A percentile compares a stretch with the other conserved stretches of the same genome.
phyloP scores from a whole-genome alignment of 1,284 basidiomycete species.

The Fistulina hepatica region DNA sequence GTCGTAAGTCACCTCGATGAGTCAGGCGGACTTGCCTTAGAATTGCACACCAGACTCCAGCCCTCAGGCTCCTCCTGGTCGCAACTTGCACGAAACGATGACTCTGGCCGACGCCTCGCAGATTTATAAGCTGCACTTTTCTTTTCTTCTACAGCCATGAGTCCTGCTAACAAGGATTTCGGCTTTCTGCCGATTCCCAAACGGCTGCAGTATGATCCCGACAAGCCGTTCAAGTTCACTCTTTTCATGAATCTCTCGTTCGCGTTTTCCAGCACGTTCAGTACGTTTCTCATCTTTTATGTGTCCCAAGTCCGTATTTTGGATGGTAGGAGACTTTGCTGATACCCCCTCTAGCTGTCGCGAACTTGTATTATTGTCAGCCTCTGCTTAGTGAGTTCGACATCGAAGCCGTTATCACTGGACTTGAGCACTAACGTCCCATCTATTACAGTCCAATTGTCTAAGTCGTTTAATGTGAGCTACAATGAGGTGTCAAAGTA shows the following conservation, averaged over 20 bases:
- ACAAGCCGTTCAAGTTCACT: constrained; percentile 49
- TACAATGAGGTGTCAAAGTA: constrained; percentile 50
- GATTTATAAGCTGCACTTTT: too few species aligned
- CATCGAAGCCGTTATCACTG: not conserved
- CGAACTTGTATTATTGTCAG: constrained; percentile 66
- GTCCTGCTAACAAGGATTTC: constrained; percentile 43
- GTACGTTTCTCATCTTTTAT: constrained; percentile 23
- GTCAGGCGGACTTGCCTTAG: too few species aligned
- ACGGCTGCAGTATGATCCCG: constrained; percentile 47
- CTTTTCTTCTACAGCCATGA: too few species aligned
- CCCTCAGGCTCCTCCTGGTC: too few species aligned
- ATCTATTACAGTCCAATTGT: constrained; percentile 36
- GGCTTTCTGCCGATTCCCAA: constrained; percentile 58
- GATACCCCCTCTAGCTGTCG: constrained; percentile 28
- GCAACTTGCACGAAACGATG: too few species aligned
- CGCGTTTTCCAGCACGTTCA: constrained; percentile 58
- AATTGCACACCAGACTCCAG: too few species aligned
- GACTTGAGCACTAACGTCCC: constrained; percentile 7
- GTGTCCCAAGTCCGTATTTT: not conserved
- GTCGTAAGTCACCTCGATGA: too few species aligned
- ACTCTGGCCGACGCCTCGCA: too few species aligned
- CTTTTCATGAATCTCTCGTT: constrained; percentile 51
- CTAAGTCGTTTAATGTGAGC: constrained; percentile 42
- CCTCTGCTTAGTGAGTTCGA: constrained; percentile 49
- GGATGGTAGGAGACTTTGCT: not conserved